phyloP scores from a whole-genome alignment of 208 protist species.

The Leishmania martiniquensis region DNA sequence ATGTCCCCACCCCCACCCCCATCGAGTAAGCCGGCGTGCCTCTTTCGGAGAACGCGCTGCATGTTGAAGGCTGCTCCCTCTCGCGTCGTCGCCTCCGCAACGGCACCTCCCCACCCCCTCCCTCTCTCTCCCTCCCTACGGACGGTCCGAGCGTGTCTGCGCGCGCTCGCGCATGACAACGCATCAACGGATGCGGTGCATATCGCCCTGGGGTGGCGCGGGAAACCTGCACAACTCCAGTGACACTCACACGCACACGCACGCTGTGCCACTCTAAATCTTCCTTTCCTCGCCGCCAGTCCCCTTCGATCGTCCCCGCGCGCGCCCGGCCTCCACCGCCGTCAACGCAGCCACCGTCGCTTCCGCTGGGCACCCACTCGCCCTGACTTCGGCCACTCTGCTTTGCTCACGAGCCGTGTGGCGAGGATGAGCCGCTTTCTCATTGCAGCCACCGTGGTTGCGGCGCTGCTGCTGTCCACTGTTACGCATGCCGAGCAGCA shows the following conservation, averaged over 20 bases:
- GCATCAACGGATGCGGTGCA: no score
- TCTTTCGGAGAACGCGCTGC: no score
- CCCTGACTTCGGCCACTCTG: background rate
- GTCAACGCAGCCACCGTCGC: no score
- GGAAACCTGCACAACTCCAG: no score
- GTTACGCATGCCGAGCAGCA: background rate
- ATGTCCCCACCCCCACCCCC: no score
- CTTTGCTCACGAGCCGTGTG: background rate
- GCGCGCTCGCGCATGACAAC: background rate
- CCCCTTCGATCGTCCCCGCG: background rate
- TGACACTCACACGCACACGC: background rate
- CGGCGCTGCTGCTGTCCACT: background rate
- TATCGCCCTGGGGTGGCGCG: no score
- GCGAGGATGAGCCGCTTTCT: background rate
- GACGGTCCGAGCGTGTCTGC: background rate
- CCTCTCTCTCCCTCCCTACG: constrained; percentile 3
- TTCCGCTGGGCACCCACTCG: no score
- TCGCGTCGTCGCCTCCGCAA: no score
- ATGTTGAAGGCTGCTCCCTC: no score
- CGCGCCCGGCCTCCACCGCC: no score
- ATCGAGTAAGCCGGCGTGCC: no score
- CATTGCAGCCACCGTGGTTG: background rate
- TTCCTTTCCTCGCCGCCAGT: background rate
- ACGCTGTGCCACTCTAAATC: no score
- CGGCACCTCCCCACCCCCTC: background rate